These are phyloP conservation scores for Fusarium sp. DNA, from an alignment of 2,329 filamentous ascomycete species.

Conservation along the genomic window DNA sequence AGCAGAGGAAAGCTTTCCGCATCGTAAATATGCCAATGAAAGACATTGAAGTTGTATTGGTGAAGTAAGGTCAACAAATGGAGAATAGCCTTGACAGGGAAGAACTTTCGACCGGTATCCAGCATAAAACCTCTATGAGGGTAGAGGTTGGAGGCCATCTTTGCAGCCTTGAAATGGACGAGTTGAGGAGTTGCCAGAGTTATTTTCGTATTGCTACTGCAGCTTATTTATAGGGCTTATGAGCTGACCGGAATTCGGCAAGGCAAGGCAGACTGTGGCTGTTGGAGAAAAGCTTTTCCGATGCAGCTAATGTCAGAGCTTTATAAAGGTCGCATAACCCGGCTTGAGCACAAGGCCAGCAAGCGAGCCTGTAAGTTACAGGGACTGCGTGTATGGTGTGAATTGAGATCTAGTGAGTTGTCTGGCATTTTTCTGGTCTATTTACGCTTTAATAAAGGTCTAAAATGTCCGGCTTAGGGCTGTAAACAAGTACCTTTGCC, in stretches of 20 bases:
- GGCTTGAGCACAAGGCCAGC: fast-evolving
- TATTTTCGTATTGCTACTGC: background rate
- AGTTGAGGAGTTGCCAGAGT: background rate
- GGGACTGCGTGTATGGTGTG: too few species aligned
- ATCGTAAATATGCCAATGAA: constrained; percentile 20
- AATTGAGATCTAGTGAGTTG: background rate
- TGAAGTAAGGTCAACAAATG: background rate
- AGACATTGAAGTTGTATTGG: constrained; percentile 16
- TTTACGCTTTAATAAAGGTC: fast-evolving
- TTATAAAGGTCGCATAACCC: background rate
- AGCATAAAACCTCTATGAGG: constrained; percentile 12
- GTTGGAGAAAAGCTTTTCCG: background rate
- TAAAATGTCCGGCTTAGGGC: background rate
- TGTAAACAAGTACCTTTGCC: background rate
- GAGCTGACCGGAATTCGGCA: background rate
- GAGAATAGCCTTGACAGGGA: constrained; percentile 3
- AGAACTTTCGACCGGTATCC: constrained; percentile 12
- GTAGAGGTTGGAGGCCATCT: background rate
- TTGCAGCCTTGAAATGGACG: fast-evolving
- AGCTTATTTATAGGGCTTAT: background rate
- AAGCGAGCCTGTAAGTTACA: background rate
- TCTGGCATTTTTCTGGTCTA: fast-evolving
- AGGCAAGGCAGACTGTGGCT: background rate
- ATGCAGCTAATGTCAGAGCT: background rate
- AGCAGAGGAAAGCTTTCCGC: constrained; percentile 7